These are phyloP conservation scores for Exserohilum turcica DNA, from an alignment of 2,329 filamentous ascomycete genomes.

Conservation along the genomic window DNA sequence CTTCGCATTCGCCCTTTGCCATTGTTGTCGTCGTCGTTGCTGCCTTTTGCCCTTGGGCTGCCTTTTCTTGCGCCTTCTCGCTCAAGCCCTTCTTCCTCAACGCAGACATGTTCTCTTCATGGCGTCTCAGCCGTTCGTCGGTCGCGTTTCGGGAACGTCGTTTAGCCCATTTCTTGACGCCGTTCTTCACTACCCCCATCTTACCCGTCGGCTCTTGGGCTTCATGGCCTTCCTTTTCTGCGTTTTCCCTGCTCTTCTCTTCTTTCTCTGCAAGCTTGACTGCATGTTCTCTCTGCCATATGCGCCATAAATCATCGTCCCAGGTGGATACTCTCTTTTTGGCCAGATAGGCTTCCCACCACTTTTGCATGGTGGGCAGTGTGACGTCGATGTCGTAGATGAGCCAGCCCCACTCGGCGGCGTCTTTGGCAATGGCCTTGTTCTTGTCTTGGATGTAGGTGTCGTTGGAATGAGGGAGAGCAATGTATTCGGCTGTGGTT, in stretches of 20 bases:
- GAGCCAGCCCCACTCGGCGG: slow-evolving; percentile 4
- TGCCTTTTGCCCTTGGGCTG: too few relatives aligned
- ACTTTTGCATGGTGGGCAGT: not conserved
- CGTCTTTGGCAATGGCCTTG: slow-evolving; percentile 4
- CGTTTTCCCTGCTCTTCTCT: too few relatives aligned
- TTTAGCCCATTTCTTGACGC: not conserved
- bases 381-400: not conserved
- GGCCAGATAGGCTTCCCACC: not conserved
- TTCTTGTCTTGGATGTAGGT: not conserved
- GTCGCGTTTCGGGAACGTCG: not conserved
- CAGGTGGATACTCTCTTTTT: not conserved
- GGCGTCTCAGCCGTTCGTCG: too few relatives aligned
- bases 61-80: not conserved
- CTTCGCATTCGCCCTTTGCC: not conserved
- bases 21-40: too few relatives aligned
- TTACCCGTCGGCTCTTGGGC: not conserved
- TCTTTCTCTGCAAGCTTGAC: not conserved
- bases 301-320: slow-evolving; percentile 6
- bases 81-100: not conserved
- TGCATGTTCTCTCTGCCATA: slow-evolving; percentile 10
- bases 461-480: not conserved
- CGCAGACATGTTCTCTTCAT: too few relatives aligned
- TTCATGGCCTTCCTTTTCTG: not conserved
- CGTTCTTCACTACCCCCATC: not conserved
- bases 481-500: slow-evolving; percentile 8